Evolutionary conservation across 1,139 yeast genomes (phyloP).

Genomic region (Kluyveromyces sp.): DNA sequence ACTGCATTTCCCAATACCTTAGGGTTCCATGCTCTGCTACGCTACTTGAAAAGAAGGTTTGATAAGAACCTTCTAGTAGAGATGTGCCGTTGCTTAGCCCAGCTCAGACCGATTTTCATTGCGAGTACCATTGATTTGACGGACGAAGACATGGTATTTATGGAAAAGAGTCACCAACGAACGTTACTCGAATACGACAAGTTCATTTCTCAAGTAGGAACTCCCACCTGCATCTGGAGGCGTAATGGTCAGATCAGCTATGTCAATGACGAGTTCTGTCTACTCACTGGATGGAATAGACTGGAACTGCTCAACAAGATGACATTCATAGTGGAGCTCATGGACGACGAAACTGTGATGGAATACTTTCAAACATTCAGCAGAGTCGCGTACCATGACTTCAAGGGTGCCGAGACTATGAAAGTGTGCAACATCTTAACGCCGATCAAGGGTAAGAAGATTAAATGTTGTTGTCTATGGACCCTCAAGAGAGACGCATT

Average conservation of each 20-base stretch:
- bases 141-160: constrained; percentile 85
- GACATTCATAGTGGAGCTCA: constrained; percentile 78
- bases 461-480: constrained; percentile 81
- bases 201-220: constrained; percentile 76
- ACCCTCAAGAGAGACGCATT: constrained; percentile 88
- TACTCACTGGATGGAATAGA: constrained; percentile 82
- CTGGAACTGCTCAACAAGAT: constrained; percentile 56
- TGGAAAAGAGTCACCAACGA: constrained; percentile 94
- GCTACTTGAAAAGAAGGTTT: constrained; percentile 67
- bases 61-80: constrained; percentile 62
- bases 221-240: constrained; percentile 94
- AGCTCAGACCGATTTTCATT: constrained; percentile 83
- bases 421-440: constrained; percentile 41
- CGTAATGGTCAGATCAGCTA: constrained; percentile 93
- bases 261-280: constrained; percentile 86
- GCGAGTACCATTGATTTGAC: constrained; percentile 86
- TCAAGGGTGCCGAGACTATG: constrained; percentile 80
- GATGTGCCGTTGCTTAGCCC: constrained; percentile 85
- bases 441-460: constrained; percentile 33
- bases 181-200: constrained; percentile 83
- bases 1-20: constrained; percentile 84
- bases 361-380: constrained; percentile 84
- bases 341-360: constrained; percentile 81
- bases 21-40: constrained; percentile 77
- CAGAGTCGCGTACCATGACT: constrained; percentile 85